Conservation (phyloP, 1,284 basidiomycete genomes). For the Cutaneotrichosporon cavernicola region DNA sequence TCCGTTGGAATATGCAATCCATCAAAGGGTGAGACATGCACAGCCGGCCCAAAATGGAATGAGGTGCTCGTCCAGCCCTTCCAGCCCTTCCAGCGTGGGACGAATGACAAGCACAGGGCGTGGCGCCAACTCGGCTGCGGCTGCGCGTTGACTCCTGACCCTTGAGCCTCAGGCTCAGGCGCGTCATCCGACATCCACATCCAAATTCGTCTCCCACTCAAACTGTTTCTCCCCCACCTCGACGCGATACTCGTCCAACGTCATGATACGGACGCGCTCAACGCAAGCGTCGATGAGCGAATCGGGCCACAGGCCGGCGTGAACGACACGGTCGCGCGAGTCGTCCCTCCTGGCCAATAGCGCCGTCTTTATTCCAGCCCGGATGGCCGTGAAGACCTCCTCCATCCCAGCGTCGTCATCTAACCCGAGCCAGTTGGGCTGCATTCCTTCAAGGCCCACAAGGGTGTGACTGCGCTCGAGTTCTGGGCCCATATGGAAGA, state of each 20-base stretch:
- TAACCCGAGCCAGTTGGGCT: neutral
- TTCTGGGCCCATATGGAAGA: conserved; percentile 6
- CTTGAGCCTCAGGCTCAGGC: no score
- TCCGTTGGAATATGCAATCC: no score
- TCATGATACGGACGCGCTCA: neutral
- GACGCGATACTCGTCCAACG: neutral
- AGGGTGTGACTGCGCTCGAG: neutral
- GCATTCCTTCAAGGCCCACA: conserved; percentile 1
- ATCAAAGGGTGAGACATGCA: no score
- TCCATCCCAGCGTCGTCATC: neutral
- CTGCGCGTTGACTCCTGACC: no score
- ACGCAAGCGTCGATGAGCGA: neutral
- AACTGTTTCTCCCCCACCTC: conserved; percentile 5
- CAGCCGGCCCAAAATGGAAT: no score
- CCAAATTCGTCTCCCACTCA: neutral
- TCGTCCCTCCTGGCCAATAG: neutral
- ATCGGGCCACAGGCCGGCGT: conserved; percentile 1
- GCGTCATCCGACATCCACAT: neutral
- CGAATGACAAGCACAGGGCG: no score
- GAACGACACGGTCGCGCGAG: neutral
- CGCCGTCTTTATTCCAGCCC: neutral
- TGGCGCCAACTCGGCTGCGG: no score
- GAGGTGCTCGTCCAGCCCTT: no score
- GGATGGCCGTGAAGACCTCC: neutral
- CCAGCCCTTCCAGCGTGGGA: no score